phyloP scores from a whole-genome alignment of 2,329 filamentous ascomycete genomes.

The Calycina herbarum region DNA sequence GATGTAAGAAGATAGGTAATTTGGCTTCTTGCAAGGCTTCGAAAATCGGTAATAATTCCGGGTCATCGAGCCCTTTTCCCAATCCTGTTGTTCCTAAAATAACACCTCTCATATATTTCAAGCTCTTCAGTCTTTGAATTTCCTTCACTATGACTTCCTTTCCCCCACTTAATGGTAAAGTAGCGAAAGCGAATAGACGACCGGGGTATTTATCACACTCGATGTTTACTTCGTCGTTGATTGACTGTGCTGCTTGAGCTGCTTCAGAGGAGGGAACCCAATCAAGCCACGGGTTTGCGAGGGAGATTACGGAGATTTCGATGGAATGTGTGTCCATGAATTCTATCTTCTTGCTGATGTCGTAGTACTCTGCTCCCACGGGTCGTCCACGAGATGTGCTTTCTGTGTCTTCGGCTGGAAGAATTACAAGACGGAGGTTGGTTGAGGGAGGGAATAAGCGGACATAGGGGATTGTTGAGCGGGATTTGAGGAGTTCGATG shows the following conservation, averaged over 20 bases:
- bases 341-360: conserved; percentile 73
- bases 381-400: conserved; percentile 72
- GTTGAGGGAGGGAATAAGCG: conserved; percentile 59
- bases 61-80: conserved; percentile 78
- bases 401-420: conserved; percentile 56
- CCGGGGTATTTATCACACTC: conserved; percentile 68
- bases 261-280: conserved; percentile 68
- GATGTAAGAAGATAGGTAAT: conserved; percentile 79
- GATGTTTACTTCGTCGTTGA: conserved; percentile 76
- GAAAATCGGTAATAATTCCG: conserved; percentile 70
- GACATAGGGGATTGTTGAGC: conserved; percentile 67
- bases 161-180: conserved; percentile 73
- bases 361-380: conserved; percentile 80
- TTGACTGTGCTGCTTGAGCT: conserved; percentile 59
- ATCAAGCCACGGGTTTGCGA: conserved; percentile 94
- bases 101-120: conserved; percentile 76
- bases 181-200: conserved; percentile 78
- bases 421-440: conserved; percentile 66
- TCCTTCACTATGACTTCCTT: conserved; percentile 61
- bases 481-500: conserved; percentile 58
- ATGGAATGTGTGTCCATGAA: conserved; percentile 89
- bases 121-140: conserved; percentile 58
- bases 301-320: conserved; percentile 78
- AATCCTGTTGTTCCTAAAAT: conserved; percentile 85
- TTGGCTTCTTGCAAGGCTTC: conserved; percentile 62